Evolutionary conservation across 192 early-diverging fungal species (phyloP).

Genomic region (Jimgerdemannia flammicorona): DNA sequence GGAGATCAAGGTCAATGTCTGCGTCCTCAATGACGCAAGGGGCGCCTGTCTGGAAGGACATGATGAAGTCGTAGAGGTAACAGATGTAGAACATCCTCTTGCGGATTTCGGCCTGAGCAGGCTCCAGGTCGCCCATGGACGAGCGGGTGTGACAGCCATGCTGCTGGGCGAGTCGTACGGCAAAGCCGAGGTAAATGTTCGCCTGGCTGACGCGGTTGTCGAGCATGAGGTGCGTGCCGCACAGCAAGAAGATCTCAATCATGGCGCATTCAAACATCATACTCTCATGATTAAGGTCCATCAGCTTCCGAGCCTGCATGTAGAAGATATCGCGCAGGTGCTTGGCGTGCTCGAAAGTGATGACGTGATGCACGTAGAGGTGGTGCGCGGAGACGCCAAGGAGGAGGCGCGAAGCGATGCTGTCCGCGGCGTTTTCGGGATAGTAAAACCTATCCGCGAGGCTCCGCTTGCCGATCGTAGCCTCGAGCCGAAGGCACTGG

Average conservation of each 20-base stretch:
- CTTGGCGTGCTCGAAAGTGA: neutral
- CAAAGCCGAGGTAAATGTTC: neutral
- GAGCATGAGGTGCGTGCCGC: neutral
- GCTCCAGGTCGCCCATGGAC: neutral
- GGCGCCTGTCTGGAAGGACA: neutral
- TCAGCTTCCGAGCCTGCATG: neutral
- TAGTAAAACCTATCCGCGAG: neutral
- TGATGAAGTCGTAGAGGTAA: neutral
- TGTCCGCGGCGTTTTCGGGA: neutral
- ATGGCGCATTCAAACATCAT: neutral
- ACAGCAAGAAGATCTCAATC: neutral
- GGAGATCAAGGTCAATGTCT: neutral
- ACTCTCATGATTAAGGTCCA: neutral
- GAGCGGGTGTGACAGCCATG: neutral
- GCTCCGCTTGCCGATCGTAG: neutral
- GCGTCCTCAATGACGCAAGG: neutral
- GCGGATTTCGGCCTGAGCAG: neutral
- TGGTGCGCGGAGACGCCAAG: neutral
- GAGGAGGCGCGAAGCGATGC: neutral
- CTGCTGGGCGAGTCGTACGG: neutral
- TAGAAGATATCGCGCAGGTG: neutral
- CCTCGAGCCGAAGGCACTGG: neutral
- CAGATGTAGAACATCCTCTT: neutral
- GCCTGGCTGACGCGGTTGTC: neutral
- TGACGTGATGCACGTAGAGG: neutral